Evolutionary conservation across 2,329 filamentous ascomycete species (phyloP).

Genomic region (Calonectria hawksworthii): DNA sequence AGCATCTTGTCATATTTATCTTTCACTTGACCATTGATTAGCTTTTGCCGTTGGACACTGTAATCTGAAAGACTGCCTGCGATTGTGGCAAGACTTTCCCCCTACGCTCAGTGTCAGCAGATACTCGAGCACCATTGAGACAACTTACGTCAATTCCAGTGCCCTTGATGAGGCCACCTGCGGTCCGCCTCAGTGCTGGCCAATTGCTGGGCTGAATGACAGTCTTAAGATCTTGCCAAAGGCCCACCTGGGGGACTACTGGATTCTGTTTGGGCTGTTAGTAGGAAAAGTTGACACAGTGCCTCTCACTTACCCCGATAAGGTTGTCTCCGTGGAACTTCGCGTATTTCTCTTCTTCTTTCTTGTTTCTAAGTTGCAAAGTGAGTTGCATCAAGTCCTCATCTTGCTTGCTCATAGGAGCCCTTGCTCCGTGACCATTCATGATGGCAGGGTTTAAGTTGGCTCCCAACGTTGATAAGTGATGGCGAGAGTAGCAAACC

Average conservation of each 20-base stretch:
- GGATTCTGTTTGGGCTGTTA: background rate
- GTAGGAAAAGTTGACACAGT: background rate
- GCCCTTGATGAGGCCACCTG: background rate
- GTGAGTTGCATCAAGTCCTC: background rate
- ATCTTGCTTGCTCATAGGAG: background rate
- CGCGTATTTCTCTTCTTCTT: background rate
- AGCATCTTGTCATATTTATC: constrained; percentile 34
- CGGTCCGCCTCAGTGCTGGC: background rate
- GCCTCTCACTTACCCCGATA: background rate
- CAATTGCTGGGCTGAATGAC: background rate
- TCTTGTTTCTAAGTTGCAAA: background rate
- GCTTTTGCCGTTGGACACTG: background rate
- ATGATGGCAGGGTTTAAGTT: background rate
- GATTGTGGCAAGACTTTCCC: background rate
- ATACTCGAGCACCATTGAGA: background rate
- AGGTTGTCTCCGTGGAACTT: background rate
- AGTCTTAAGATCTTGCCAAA: background rate
- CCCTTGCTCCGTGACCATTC: background rate
- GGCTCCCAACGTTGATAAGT: background rate
- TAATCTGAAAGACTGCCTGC: background rate
- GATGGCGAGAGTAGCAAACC: background rate
- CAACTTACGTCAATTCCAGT: background rate
- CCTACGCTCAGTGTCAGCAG: background rate
- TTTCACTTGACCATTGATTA: constrained; percentile 26
- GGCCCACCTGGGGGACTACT: background rate